Base-by-base conservation (phyloP, 164 flowering plant species). In the Magnolia kwangsiensis region DNA sequence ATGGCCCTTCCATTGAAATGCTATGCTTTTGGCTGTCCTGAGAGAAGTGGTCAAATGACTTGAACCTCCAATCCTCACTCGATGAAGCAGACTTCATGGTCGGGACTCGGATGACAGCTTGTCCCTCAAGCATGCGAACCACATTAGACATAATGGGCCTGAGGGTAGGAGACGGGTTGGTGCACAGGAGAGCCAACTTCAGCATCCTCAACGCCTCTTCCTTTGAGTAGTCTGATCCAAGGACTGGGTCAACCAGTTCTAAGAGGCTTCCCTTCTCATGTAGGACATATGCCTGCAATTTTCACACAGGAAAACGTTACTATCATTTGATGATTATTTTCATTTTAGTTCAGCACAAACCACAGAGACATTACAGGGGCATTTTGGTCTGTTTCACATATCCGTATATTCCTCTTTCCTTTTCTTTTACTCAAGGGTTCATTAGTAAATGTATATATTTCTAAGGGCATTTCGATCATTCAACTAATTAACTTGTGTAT, bases 1-100 rank as follows among this genome's bases (percentile, higher is more conserved):
- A 86, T 8, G 90, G 89, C 8, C 77, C 90, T 71, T 83, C 83
- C 78, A 66, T 77, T 4, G 86, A 83, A 8, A 81, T 67, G 67
- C 81, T 80, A 31, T 71, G 85, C 6, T 20, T 79, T 2, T 79
- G 78, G 51, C 83, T 77, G 3, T 81, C 85, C 16, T 50, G 81
- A 4, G 87, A 82, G n/a, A 69, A 18, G 31, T 18, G 69, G 73
- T 75, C 78, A n/a, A 88, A 82, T 61, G 87, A 85, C 77, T 80
- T 85, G 72, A 86, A 84, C 76, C 87, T 81, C 76, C 76, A 74
- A 9, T 84, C 86, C 2, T 78, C 72, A 6, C 67, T 76, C 2
- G 59, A 18, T 1, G 76, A 63, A 3, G 27, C 61, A 4, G 71
- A 74, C 63, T 71, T 78, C 63, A 79, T 4, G 3, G 75, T 23